Conservation (phyloP, 805 yeast genomes). For the Tetrapisispora arboricola region DNA sequence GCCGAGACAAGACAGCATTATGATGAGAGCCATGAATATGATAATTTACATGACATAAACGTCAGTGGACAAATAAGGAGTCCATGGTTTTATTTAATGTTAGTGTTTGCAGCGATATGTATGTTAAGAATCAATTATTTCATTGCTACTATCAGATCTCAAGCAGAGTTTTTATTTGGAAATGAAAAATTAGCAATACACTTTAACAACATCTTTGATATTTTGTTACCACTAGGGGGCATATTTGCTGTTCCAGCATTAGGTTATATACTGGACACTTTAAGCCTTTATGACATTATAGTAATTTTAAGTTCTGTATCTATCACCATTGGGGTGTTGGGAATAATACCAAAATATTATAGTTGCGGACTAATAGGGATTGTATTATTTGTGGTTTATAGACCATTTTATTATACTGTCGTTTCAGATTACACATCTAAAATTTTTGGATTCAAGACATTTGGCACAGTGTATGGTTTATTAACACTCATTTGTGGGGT, state of each 20-base stretch:
- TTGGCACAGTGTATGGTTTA: slow-evolving; percentile 86
- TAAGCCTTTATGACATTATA: slow-evolving; percentile 51
- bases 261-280: slow-evolving; percentile 68
- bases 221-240: slow-evolving; percentile 85
- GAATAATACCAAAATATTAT: slow-evolving; percentile 40
- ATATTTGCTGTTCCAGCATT: slow-evolving; percentile 77
- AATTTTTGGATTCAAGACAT: slow-evolving; percentile 85
- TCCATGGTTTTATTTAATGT: slow-evolving; percentile 72
- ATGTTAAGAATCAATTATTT: slow-evolving; percentile 90
- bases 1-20: slow-evolving; percentile 46
- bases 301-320: slow-evolving; percentile 44
- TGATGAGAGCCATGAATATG: slow-evolving; percentile 58
- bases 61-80: slow-evolving; percentile 39
- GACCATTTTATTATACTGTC: slow-evolving; percentile 90
- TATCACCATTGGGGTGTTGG: slow-evolving; percentile 56
- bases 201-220: slow-evolving; percentile 69
- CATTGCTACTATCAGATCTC: slow-evolving; percentile 80
- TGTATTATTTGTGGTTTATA: slow-evolving; percentile 59
- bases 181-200: slow-evolving; percentile 39
- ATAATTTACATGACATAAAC: slow-evolving; percentile 59
- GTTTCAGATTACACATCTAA: slow-evolving; percentile 87
- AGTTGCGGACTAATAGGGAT: slow-evolving; percentile 58
- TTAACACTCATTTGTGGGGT: slow-evolving; percentile 74
- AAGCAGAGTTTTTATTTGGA: slow-evolving; percentile 63
- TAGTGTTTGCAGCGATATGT: slow-evolving; percentile 70